Evolutionary conservation across 176 grass and related monocot species (phyloP).

Genomic region (Dendrocalamus sinicus): DNA sequence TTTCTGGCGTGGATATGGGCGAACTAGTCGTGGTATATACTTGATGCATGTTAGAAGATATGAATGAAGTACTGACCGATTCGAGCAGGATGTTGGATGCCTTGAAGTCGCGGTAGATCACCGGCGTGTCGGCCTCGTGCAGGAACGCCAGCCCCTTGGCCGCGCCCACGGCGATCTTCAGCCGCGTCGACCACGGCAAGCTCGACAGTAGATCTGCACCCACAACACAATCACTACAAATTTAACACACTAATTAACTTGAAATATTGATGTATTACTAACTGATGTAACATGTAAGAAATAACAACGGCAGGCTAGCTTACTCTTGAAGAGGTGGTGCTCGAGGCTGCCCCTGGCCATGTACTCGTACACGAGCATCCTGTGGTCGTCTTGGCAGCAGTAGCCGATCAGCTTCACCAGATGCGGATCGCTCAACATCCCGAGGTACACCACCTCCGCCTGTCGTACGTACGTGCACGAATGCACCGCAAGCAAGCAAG

Average conservation of each 20-base stretch:
- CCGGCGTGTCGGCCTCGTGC: slow-evolving; percentile 79
- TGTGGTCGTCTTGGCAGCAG: slow-evolving; percentile 76
- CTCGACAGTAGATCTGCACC: slow-evolving; percentile 60
- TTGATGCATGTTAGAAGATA: neutral
- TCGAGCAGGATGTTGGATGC: slow-evolving; percentile 95
- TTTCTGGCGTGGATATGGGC: neutral
- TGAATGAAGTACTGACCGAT: slow-evolving; percentile 48
- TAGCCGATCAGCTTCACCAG: slow-evolving; percentile 87
- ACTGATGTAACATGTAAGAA: no score
- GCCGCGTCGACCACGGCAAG: slow-evolving; percentile 78
- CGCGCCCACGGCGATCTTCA: slow-evolving; percentile 86
- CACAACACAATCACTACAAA: neutral
- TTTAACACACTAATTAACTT: neutral
- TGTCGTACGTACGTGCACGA: slow-evolving; percentile 1
- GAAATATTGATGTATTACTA: no score
- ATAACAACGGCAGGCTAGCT: neutral
- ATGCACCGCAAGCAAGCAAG: neutral
- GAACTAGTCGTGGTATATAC: slow-evolving; percentile 28
- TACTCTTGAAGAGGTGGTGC: slow-evolving; percentile 89
- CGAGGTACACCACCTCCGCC: slow-evolving; percentile 86
- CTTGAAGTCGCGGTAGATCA: slow-evolving; percentile 97
- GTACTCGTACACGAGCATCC: slow-evolving; percentile 95
- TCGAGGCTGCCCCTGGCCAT: slow-evolving; percentile 79
- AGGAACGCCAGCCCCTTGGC: slow-evolving; percentile 92
- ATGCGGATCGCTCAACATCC: slow-evolving; percentile 75